Evolutionary conservation across 768 basidiomycete species (phyloP).

Genomic region (Rhodotorula taiwanensis): DNA sequence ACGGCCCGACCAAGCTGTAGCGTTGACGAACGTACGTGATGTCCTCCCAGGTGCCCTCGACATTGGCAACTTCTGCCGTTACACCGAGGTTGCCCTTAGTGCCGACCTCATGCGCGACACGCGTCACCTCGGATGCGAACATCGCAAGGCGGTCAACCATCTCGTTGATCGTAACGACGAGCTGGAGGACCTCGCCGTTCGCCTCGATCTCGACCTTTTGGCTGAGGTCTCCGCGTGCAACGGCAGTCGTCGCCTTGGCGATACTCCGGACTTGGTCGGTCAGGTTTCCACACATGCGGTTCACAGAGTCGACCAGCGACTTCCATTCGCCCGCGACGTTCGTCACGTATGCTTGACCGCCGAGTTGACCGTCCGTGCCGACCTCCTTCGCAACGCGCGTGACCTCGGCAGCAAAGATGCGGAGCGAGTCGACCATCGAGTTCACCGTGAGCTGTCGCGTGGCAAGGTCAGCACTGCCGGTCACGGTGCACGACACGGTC

Average conservation of each 20-base stretch:
- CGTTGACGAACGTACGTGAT: constrained; percentile 65
- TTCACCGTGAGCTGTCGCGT: constrained; percentile 86
- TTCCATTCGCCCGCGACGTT: constrained; percentile 26
- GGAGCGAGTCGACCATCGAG: constrained; percentile 66
- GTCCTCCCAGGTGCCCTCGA: constrained; percentile 97
- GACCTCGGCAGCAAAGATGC: constrained; percentile 50
- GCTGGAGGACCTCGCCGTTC: constrained; percentile 87
- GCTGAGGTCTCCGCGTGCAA: constrained; percentile 86
- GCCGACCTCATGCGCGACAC: constrained; percentile 93
- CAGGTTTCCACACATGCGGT: constrained; percentile 57
- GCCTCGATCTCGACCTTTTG: constrained; percentile 89
- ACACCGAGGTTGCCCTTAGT: constrained; percentile 98
- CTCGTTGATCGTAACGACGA: constrained; percentile 96
- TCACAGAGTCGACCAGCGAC: constrained; percentile 61
- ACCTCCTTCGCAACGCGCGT: constrained; percentile 87
- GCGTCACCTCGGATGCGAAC: constrained; percentile 76
- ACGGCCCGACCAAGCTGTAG: neutral
- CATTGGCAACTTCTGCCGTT: constrained; percentile 91
- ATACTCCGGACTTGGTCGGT: constrained; percentile 91
- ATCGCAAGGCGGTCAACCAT: constrained; percentile 63
- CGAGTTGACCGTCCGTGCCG: constrained; percentile 84
- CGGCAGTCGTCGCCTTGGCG: constrained; percentile 88
- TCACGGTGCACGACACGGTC: no score
- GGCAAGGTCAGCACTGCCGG: no score
- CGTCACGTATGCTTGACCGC: constrained; percentile 75